These are phyloP conservation scores for Wickerhamiella galacta DNA, from an alignment of 805 yeast genomes.

Conservation along the genomic window DNA sequence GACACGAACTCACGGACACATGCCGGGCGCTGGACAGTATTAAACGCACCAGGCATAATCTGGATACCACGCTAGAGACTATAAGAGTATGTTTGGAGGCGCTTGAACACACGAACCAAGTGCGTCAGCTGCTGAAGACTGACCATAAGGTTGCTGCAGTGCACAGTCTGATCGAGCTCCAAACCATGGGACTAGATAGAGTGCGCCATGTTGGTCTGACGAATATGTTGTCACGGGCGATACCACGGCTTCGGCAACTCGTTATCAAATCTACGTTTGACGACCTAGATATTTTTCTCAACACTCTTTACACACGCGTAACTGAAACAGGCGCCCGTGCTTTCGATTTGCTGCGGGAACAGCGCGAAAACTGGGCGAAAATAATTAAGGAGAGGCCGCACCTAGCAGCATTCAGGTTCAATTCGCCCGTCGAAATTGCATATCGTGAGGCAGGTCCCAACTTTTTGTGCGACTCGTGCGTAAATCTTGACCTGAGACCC, in stretches of 20 bases:
- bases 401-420: constrained; percentile 46
- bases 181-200: constrained; percentile 49
- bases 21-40: constrained; percentile 4
- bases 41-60: constrained; percentile 31
- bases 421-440: constrained; percentile 73
- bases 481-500: constrained; percentile 46
- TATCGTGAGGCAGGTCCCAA: constrained; percentile 41
- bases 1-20: constrained; percentile 38
- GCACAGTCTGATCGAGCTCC: constrained; percentile 62
- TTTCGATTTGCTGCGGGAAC: constrained; percentile 34
- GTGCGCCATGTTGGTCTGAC: constrained; percentile 57
- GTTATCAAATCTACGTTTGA: constrained; percentile 56
- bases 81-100: constrained; percentile 64
- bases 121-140: constrained; percentile 60
- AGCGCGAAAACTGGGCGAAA: constrained; percentile 45
- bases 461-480: constrained; percentile 29
- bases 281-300: constrained; percentile 41
- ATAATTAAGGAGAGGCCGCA: constrained; percentile 29
- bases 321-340: constrained; percentile 45
- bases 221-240: constrained; percentile 50
- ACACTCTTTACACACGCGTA: constrained; percentile 27
- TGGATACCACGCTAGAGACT: constrained; percentile 53
- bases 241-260: constrained; percentile 57
- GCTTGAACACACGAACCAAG: constrained; percentile 69
- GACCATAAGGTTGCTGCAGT: constrained; percentile 74